Base-by-base conservation (phyloP, 2,329 filamentous ascomycete species). In the Ceratocystis eucalypticola region DNA sequence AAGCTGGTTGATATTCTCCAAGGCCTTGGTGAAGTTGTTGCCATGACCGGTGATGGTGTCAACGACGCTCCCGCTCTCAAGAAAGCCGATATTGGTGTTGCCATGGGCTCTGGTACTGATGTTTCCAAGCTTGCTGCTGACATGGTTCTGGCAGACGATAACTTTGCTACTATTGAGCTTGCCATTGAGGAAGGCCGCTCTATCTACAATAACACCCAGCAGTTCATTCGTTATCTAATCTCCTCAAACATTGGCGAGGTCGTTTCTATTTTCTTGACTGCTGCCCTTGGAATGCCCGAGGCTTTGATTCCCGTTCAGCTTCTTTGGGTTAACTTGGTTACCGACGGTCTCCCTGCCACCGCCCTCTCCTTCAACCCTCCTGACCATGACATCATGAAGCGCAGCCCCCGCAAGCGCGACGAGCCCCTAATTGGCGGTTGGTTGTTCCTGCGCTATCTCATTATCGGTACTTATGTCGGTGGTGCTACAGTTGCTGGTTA, bases 171-270 rank as follows among this genome's bases (percentile, higher is more conserved):
- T 2, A 99, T 99, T 71, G 90, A 96, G 75, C 82, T 91, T 66
- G 94, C 94, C 62, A 92, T 99, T 70, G 94, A 99, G 75, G 94
- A 99, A 78, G 94, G 94, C 65, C 88, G 94, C 69, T 92, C 92
- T 70, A 99, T 99, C 78, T 99, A 96, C 84, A 97, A 94, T 86
- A 99, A 99, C 82, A 99, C 94, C 5, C 94, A 99, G 75, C 94
- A 99, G 76, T 99, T 99, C 77, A 99, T 99, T 77, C 90, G 95
- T 62, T 99, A 99, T 76, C 84, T 99, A 69, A 99, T 99, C 75
- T 97, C 93, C 7, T 97, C 93, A 70, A 99, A 99, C 80, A 99
- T 99, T 71, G 95, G 94, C 72, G 94, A 99, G 76, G 94, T 99
- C 45, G 94, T 99, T 45, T 97, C 94, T 8, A 99, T 99, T 77